Conservation (phyloP, 768 basidiomycete species). For the Boletus vermiculosoides region DNA sequence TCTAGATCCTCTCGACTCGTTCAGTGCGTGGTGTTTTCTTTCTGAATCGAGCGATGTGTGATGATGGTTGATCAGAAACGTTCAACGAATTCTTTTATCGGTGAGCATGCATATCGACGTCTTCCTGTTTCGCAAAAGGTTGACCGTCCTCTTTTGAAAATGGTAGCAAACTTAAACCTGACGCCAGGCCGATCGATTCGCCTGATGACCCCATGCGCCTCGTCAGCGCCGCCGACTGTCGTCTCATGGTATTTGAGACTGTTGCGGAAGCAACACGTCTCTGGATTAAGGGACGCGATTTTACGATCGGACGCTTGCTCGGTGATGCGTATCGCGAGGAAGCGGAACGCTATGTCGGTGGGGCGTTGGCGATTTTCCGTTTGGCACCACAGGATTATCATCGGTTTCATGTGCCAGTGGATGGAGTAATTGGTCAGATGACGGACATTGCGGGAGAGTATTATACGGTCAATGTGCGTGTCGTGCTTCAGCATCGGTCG, state of each 20-base stretch:
- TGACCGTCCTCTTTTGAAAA: background rate
- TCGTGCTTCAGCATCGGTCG: constrained; percentile 1
- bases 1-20: constrained; percentile 75
- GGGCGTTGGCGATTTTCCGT: constrained; percentile 86
- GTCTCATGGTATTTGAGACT: constrained; percentile 91
- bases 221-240: constrained; percentile 91
- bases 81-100: constrained; percentile 94
- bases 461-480: constrained; percentile 90
- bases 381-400: constrained; percentile 96
- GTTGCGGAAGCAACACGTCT: constrained; percentile 82
- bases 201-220: constrained; percentile 75
- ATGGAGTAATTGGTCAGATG: constrained; percentile 81
- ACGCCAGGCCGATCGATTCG: constrained; percentile 70
- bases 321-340: constrained; percentile 75
- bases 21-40: constrained; percentile 51
- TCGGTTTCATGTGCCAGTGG: constrained; percentile 87
- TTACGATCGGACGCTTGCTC: constrained; percentile 74
- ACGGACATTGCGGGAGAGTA: constrained; percentile 86
- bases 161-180: constrained; percentile 77
- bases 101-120: constrained; percentile 29
- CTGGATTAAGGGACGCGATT: constrained; percentile 98
- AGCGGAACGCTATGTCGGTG: constrained; percentile 70
- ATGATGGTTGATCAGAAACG: constrained; percentile 51
- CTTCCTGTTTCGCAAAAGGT: background rate
- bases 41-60: background rate